A percentile compares a stretch with the other conserved stretches of the same genome.
Evolutionary conservation across 2,329 filamentous ascomycete genomes (phyloP).

Genomic region (Aspergillus fischeri): DNA sequence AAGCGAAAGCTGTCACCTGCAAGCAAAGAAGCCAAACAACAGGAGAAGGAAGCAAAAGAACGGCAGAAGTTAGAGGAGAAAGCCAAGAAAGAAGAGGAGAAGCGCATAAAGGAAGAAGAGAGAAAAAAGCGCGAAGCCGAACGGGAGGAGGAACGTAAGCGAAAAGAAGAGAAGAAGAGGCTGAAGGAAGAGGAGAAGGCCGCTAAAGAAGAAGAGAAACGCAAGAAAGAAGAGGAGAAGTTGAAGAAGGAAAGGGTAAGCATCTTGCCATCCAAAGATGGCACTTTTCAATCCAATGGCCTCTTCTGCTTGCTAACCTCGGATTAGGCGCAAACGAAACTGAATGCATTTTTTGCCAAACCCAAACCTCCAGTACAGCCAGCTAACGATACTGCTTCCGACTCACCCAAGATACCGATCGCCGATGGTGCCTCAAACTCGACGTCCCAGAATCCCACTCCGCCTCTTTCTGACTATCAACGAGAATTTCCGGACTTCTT

Average conservation of each 20-base stretch:
- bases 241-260: constrained; percentile 43
- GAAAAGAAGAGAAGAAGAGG: constrained; percentile 43
- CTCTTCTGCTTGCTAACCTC: constrained; percentile 19
- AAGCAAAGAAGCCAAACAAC: constrained; percentile 23
- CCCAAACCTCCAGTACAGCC: constrained; percentile 31
- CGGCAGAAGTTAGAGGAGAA: constrained; percentile 24
- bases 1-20: constrained; percentile 10
- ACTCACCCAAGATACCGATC: constrained; percentile 21
- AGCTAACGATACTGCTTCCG: constrained; percentile 23
- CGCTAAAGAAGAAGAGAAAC: constrained; percentile 41
- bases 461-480: constrained; percentile 54
- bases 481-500: constrained; percentile 78
- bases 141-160: constrained; percentile 43
- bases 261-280: constrained; percentile 15
- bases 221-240: constrained; percentile 32
- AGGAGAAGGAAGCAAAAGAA: constrained; percentile 17
- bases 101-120: constrained; percentile 45
- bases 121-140: constrained; percentile 44
- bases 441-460: constrained; percentile 18
- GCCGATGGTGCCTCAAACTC: constrained; percentile 9
- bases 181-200: constrained; percentile 39
- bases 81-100: constrained; percentile 30
- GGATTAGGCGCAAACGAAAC: constrained; percentile 45
- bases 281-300: constrained; percentile 11
- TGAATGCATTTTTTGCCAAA: constrained; percentile 49